These are phyloP conservation scores for Boletus subcaerulescens DNA, from an alignment of 768 basidiomycete species.

Conservation along the genomic window DNA sequence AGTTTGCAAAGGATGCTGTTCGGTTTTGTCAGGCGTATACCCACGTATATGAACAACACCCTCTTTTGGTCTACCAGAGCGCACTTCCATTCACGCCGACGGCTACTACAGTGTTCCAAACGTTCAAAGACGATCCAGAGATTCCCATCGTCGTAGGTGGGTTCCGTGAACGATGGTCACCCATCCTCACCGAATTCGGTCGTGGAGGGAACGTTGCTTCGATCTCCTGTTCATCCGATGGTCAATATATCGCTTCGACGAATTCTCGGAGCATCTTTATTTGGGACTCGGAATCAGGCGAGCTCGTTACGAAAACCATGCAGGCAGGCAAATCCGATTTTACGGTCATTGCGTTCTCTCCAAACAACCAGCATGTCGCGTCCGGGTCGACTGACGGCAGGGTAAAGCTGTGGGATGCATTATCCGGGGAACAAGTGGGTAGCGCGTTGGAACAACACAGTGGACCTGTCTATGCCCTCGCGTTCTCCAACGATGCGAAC, in stretches of 20 bases:
- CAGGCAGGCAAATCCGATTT: conserved; percentile 10
- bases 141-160: conserved; percentile 26
- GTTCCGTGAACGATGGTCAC: conserved; percentile 31
- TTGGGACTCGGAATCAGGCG: conserved; percentile 30
- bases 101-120: conserved; percentile 21
- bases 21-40: conserved; percentile 32
- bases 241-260: conserved; percentile 29
- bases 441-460: conserved; percentile 18
- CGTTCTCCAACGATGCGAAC: conserved; percentile 28
- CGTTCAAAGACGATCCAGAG: conserved; percentile 25
- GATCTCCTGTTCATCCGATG: conserved; percentile 27
- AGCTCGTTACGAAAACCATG: conserved; percentile 21
- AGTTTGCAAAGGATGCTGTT: conserved; percentile 26
- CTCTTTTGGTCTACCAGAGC: conserved; percentile 30
- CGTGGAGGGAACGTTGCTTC: conserved; percentile 12
- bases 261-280: conserved; percentile 16
- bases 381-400: conserved; percentile 23
- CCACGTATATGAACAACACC: conserved; percentile 32
- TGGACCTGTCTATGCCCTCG: conserved; percentile 24
- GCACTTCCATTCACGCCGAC: conserved; percentile 33
- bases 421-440: conserved; percentile 21
- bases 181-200: conserved; percentile 30
- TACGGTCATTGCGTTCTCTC: conserved; percentile 27
- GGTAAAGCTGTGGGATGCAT: conserved; percentile 26
- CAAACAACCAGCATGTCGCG: conserved; percentile 24